Evolutionary conservation across 2,329 filamentous ascomycete genomes (phyloP), one percentile per base, ranked within the genome.

Genomic region (Herpotrichia juniperi): DNA sequence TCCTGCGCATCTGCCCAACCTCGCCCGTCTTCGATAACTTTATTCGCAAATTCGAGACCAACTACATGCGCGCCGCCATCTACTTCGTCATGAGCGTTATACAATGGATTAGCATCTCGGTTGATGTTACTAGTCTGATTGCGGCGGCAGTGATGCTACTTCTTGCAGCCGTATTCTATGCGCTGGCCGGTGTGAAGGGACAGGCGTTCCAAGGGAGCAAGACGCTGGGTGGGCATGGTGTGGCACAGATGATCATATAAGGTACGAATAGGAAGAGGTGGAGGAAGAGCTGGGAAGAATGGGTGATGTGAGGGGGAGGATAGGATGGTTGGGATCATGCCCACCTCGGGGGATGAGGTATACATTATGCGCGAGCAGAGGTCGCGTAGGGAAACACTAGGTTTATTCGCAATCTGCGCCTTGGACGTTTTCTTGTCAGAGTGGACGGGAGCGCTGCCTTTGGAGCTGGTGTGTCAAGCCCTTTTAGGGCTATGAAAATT

Each of bases 1-100:
- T 99, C 51, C 87, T 99, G 56, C 90, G 94, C 77, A 97, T 99
- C 79, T 99, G 94, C 80, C 94, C 94, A 52, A 99, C 94, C 5
- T 97, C 93, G 12, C 77, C 87, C 59, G 87, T 84, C 60, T 99
- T 99, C 78, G 94, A 99, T 75, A 80, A 79, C 61, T 88, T 92
- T 73, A 93, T 99, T 75, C 92, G 93, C 76, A 88, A 85, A 69
- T 90, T 99, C 80, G 91, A 91, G 58, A 96, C 93, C 53, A 97
- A 97, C 81, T 97, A 93, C 80, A 96, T 94, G 87, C 92, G 94
- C 76, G 93, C 93, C 17, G 89, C 81, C 51, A 88, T 96, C 71
- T 99, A 99, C 77, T 77, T 78, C 51, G 78, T 85, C 72, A 93
- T 97, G 89, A 89, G 86, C 64, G 70, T 88, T 45, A 75, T 96